Conservation (phyloP, 345 rosid genomes). For the Rhizophora mangle region DNA sequence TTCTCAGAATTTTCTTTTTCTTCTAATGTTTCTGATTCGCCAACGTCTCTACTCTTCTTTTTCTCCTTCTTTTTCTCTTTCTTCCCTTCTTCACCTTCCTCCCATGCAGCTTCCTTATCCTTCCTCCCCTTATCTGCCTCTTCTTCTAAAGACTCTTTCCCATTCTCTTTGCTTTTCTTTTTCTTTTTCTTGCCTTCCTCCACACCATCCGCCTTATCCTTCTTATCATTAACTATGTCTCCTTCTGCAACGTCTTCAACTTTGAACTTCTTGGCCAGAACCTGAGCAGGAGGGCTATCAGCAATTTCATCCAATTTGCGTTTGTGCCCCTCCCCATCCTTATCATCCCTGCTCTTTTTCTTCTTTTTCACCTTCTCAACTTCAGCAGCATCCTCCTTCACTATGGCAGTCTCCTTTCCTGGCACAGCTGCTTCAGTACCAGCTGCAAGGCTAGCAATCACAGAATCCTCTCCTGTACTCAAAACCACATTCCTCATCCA, state of each 20-base stretch:
- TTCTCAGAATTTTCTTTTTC: conserved; percentile 28
- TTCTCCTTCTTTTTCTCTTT: conserved; percentile 40
- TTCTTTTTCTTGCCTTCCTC: conserved; percentile 24
- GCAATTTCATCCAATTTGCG: conserved; percentile 49
- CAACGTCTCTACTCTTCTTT: conserved; percentile 39
- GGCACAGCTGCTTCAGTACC: conserved; percentile 34
- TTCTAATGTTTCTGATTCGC: conserved; percentile 20
- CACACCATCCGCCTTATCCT: conserved; percentile 19
- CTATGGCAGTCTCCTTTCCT: conserved; percentile 26
- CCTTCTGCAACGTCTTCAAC: conserved; percentile 11
- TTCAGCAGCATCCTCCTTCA: conserved; percentile 14
- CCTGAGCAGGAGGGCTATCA: conserved; percentile 37
- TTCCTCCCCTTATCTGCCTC: conserved; percentile 7
- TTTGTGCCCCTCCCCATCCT: conserved; percentile 45
- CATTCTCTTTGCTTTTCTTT: conserved; percentile 53
- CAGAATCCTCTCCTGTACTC: conserved; percentile 70
- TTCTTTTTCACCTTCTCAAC: conserved; percentile 28
- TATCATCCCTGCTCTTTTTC: conserved; percentile 30
- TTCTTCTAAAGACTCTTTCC: conserved; percentile 21
- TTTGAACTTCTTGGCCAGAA: conserved; percentile 54
- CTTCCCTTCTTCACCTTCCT: conserved; percentile 41
- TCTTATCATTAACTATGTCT: conserved; percentile 15
- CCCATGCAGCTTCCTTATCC: conserved; percentile 11
- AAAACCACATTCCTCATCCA: conserved; percentile 74
- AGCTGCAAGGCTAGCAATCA: conserved; percentile 75